Base-by-base conservation (phyloP, 768 basidiomycete genomes). In the Cystofilobasidium ferigula region DNA sequence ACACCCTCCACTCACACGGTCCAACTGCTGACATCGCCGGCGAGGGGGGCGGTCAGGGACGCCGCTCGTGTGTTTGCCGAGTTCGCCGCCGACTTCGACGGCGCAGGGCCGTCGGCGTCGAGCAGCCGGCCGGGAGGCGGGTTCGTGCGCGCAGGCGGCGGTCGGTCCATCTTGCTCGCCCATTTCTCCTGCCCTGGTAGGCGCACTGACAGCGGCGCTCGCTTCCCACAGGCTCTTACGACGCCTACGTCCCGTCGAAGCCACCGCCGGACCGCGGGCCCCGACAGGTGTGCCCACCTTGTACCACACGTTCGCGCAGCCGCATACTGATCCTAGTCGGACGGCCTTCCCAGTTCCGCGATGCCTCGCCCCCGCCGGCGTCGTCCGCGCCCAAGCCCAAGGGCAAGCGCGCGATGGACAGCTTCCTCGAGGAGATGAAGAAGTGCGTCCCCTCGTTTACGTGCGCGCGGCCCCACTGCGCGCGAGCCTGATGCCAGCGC, bases 391-490 rank as follows among this genome's bases (percentile, higher is more conserved):
- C 85, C 0, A 90, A 85, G 73, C 85, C 88, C 0, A 95, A 90
- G 74, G 95, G 95, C 3, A 95, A 90, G 74, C 84, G 94, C 59
- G 90, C 88, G 0, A 98, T 98, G 90, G 93, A 97, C 76, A 77
- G 86, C 1, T 99, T 98, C 74, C 79, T 99, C 59, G 92, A 95
- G 72, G 92, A 99, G 78, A 89, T 99, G 67, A 98, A 98, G 78
- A 83, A 83, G 94, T 87, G 56, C 26, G 79, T 43, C 4, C 70
- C 36, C 26, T 30, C 36, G 18, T 36, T 20, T 9, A 57, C 16
- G 24, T 18, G n/a, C 59, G 48, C 45, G 30, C 9, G 26, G 54
- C 28, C 6, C 1, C 35, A 43, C 40, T 51, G 20, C 36, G 28
- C 18, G 38, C 40, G 54, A 42, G 45, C 42, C 57, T 56, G n/a